phyloP scores from a whole-genome alignment of 2,329 filamentous ascomycete genomes.

The Chrysoporthe deuterocubensis region DNA sequence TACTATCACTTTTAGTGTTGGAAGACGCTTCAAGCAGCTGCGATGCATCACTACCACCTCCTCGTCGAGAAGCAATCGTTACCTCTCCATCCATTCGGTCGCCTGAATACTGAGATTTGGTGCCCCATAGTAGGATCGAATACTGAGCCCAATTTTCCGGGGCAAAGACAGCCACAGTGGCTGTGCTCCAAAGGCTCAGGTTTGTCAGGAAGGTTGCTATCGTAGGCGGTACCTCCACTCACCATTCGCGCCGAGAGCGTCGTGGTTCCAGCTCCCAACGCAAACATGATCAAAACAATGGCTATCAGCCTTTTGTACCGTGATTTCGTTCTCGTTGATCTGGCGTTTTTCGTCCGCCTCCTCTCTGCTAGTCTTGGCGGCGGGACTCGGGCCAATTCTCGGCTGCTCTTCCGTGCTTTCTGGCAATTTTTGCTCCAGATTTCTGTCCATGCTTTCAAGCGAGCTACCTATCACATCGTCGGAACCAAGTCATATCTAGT shows the following conservation, averaged over 20 bases:
- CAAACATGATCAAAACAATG: background rate
- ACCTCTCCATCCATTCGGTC: background rate
- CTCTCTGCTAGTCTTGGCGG: too few species aligned
- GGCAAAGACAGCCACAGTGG: background rate
- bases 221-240: background rate
- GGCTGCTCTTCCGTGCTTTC: too few species aligned
- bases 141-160: background rate
- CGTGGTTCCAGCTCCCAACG: background rate
- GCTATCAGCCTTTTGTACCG: background rate
- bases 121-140: background rate
- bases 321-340: background rate
- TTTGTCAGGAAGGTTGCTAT: background rate
- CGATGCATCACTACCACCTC: background rate
- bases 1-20: background rate
- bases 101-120: background rate
- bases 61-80: background rate
- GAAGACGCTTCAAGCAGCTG: background rate
- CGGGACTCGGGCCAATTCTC: too few species aligned
- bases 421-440: background rate
- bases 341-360: background rate
- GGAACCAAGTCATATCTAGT: constrained; percentile 27
- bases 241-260: background rate
- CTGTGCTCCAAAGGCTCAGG: background rate
- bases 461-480: background rate
- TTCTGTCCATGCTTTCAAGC: background rate